Percentiles rank a stretch among this genome's conserved stretches.
Evolutionary conservation across 768 basidiomycete genomes (phyloP).

Genomic region (Russula virescens): DNA sequence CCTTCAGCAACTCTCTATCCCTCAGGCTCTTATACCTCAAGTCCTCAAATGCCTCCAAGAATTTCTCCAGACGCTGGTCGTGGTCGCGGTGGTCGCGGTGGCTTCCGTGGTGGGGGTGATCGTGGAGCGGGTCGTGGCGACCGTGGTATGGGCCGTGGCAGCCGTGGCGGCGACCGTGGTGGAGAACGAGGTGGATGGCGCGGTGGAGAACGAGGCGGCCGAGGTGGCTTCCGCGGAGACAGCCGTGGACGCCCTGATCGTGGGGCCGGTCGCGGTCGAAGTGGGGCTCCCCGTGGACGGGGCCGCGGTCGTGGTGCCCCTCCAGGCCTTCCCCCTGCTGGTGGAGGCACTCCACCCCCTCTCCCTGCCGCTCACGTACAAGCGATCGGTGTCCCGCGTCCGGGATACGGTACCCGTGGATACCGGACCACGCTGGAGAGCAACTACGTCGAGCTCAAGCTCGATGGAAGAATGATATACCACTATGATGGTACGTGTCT

Average conservation of each 20-base stretch:
- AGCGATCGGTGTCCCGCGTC: conserved; percentile 62
- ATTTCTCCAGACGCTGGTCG: neutral
- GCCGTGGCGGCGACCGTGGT: neutral
- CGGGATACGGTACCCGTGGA: conserved; percentile 56
- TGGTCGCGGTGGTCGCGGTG: neutral
- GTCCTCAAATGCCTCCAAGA: neutral
- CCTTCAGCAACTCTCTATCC: too few species aligned
- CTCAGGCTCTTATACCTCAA: too few species aligned
- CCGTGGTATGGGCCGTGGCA: neutral
- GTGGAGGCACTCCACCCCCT: neutral
- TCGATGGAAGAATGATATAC: conserved; percentile 56
- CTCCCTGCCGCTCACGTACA: conserved; percentile 35
- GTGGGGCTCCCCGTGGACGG: neutral
- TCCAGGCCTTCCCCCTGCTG: too few species aligned
- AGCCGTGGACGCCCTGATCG: conserved; percentile 13
- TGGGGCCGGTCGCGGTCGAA: conserved; percentile 27
- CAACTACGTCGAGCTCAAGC: conserved; percentile 60
- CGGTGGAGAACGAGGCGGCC: neutral
- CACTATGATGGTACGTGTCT: conserved; percentile 68
- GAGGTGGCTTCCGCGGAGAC: neutral
- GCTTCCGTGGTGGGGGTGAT: too few species aligned
- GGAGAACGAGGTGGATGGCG: neutral
- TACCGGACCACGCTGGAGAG: conserved; percentile 35
- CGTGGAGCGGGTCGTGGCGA: too few species aligned
- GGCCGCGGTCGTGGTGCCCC: neutral